Conservation (phyloP, 768 basidiomycete genomes). For the Candolleomyces aberdarensis region DNA sequence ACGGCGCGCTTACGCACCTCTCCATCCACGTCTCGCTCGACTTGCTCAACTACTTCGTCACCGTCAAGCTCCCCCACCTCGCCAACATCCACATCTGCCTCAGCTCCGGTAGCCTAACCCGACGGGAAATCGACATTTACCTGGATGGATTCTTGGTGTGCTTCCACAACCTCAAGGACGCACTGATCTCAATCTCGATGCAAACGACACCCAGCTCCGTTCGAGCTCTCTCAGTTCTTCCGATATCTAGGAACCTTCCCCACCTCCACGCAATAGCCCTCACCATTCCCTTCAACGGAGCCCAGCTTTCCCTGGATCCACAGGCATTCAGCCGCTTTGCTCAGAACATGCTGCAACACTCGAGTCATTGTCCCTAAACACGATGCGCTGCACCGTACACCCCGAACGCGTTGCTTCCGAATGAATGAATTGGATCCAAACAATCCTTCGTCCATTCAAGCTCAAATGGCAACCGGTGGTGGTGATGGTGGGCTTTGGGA, state of each 20-base stretch:
- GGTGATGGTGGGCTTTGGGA: constrained; percentile 15
- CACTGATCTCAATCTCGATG: constrained; percentile 35
- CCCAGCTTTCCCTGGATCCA: constrained; percentile 32
- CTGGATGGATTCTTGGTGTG: constrained; percentile 44
- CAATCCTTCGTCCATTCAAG: constrained; percentile 26
- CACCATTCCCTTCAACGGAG: constrained; percentile 44
- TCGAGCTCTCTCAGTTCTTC: constrained; percentile 40
- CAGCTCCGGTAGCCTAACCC: constrained; percentile 27
- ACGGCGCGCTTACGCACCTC: constrained; percentile 28
- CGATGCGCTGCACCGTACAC: constrained; percentile 24
- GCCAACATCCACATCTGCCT: constrained; percentile 33
- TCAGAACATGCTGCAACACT: constrained; percentile 30
- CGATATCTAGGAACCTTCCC: constrained; percentile 35
- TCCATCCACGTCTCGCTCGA: constrained; percentile 39
- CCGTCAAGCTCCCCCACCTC: constrained; percentile 31
- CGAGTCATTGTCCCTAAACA: constrained; percentile 32
- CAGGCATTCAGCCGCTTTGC: constrained; percentile 34
- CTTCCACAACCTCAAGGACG: constrained; percentile 38
- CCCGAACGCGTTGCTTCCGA: constrained; percentile 25
- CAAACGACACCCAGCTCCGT: constrained; percentile 33
- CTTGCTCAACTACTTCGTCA: constrained; percentile 26
- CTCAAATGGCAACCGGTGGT: constrained; percentile 4
- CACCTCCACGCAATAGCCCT: constrained; percentile 28
- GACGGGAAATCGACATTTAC: constrained; percentile 27
- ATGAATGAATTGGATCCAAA: constrained; percentile 12